Evolutionary conservation across 108 stramenopile genomes (phyloP).

Genomic region (Fragilaria radians): DNA sequence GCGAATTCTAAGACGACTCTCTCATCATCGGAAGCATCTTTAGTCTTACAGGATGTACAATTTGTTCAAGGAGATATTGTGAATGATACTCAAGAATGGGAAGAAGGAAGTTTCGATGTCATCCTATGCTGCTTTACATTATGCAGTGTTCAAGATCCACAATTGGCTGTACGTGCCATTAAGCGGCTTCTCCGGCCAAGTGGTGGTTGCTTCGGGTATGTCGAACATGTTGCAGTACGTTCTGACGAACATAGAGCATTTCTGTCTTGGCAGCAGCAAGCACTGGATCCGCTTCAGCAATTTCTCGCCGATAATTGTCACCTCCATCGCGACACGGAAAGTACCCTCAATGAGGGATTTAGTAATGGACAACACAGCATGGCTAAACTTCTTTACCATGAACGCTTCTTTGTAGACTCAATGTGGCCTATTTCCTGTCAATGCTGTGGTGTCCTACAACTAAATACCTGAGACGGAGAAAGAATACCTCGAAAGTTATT

Average conservation of each 20-base stretch:
- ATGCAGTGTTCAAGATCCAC: constrained; percentile 55
- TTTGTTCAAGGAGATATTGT: constrained; percentile 8
- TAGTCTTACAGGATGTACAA: not conserved
- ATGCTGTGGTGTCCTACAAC: constrained; percentile 39
- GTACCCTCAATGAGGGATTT: constrained; percentile 22
- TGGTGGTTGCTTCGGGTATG: constrained; percentile 64
- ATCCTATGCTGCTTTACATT: constrained; percentile 36
- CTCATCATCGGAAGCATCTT: not conserved
- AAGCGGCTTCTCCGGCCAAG: constrained; percentile 45
- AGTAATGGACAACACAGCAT: constrained; percentile 3
- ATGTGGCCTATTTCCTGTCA: constrained; percentile 64
- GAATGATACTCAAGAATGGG: constrained; percentile 15
- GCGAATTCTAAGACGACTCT: no score
- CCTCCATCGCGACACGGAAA: constrained; percentile 63
- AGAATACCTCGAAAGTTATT: no score
- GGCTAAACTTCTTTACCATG: constrained; percentile 4
- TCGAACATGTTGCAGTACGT: constrained; percentile 68
- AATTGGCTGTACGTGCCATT: constrained; percentile 53
- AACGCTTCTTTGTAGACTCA: constrained; percentile 41
- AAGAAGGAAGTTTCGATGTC: constrained; percentile 31
- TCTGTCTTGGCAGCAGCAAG: constrained; percentile 42
- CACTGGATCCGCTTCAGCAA: constrained; percentile 63
- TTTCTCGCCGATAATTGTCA: constrained; percentile 77
- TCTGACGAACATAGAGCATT: constrained; percentile 15
- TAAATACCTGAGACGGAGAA: no score